Evolutionary conservation across 164 flowering plant genomes (phyloP).

Genomic region (Taxillus chinensis): DNA sequence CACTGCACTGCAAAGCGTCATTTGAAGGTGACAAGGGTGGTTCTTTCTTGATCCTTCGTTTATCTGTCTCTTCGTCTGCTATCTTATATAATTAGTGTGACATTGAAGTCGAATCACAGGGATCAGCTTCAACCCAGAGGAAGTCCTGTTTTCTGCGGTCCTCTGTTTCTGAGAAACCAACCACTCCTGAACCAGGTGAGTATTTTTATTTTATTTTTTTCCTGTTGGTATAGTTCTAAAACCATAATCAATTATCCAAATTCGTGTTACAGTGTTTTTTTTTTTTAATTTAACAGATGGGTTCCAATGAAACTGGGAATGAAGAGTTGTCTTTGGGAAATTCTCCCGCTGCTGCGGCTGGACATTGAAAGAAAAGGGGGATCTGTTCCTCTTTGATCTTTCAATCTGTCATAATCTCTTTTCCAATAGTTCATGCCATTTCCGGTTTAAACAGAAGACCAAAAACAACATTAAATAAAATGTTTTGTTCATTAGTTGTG

Average conservation of each 20-base stretch:
- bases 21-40: background rate
- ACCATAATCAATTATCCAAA: no score
- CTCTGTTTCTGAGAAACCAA: conserved; percentile 34
- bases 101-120: conserved; percentile 23
- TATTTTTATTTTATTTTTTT: no score
- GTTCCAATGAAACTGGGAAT: conserved; percentile 37
- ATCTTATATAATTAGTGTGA: background rate
- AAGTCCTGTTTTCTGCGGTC: conserved; percentile 32
- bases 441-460: no score
- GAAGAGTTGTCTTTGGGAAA: conserved; percentile 7
- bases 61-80: background rate
- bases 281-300: conserved; percentile 19
- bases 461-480: no score
- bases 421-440: no score
- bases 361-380: no score
- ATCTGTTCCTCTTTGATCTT: no score
- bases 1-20: background rate
- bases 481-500: no score
- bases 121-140: conserved; percentile 34
- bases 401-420: no score
- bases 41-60: background rate
- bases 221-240: no score
- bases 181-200: conserved; percentile 1
- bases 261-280: no score
- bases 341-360: no score